Conservation (phyloP, 345 rosid genomes). For the Rhodomyrtus tomentosa region DNA sequence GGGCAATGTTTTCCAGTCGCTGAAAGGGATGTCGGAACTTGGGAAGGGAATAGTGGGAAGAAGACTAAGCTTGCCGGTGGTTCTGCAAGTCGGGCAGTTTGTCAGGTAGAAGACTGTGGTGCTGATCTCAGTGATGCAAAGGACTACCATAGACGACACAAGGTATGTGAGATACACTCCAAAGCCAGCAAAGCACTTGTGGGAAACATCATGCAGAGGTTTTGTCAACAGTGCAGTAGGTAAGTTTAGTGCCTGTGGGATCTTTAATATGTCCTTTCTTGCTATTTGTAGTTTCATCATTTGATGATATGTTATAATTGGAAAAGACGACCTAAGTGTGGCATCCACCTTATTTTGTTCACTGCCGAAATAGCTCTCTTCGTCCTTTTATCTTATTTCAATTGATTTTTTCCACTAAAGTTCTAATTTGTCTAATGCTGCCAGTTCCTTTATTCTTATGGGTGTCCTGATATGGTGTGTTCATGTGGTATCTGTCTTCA, state of each 20-base stretch:
- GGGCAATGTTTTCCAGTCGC: slow-evolving; percentile 36
- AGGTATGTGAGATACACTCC: slow-evolving; percentile 96
- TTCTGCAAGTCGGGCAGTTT: slow-evolving; percentile 50
- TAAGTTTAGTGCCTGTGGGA: slow-evolving; percentile 9
- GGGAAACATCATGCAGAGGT: slow-evolving; percentile 87
- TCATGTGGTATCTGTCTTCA: background rate
- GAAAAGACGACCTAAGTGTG: background rate
- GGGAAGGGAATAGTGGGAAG: slow-evolving; percentile 60
- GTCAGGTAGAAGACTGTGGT: slow-evolving; percentile 94
- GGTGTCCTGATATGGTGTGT: background rate
- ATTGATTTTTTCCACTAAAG: background rate
- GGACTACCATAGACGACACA: slow-evolving; percentile 95
- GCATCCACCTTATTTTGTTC: background rate
- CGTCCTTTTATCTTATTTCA: background rate
- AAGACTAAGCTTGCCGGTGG: slow-evolving; percentile 58
- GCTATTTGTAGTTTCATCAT: background rate
- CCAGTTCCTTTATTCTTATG: background rate
- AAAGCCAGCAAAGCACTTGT: slow-evolving; percentile 84
- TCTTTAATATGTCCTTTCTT: background rate
- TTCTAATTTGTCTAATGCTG: background rate
- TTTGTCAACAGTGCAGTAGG: slow-evolving; percentile 99
- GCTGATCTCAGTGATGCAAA: slow-evolving; percentile 86
- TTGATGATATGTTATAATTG: background rate
- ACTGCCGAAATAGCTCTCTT: background rate
- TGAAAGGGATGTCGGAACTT: slow-evolving; percentile 32